Evolutionary conservation across 2,329 filamentous ascomycete species (phyloP), one percentile per base, ranked within the genome.

Genomic region (Davidsoniella virescens): DNA sequence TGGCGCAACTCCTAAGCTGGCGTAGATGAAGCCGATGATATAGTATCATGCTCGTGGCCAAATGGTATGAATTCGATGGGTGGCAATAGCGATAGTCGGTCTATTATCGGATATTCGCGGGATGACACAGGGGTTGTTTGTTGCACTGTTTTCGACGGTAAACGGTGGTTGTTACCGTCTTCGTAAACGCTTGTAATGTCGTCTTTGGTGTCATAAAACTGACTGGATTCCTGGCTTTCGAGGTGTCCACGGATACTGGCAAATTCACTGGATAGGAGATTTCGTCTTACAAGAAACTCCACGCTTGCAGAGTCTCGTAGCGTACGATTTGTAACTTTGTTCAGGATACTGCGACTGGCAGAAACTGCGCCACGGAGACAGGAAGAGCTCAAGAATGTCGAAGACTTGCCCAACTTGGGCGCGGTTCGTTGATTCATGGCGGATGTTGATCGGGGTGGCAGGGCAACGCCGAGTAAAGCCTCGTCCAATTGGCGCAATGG

Each of bases 241-340:
- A 39, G 25, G 16, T 20, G 23, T 16, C 29, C 44, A 9, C 37
- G 18, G 14, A 16, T 38, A 12, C 18, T 33, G 23, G 45, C 33
- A 26, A 26, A 39, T 17, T 43, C 16, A 3, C 8, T 29, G 16
- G 45, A 38, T 36, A 52, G 39, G 26, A 48, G 12, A 20, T 26
- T 52, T 38, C 29, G 39, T 36, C 29, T 44, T 20, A 39, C 29
- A 26, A 52, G 45, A 37, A 43, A 47, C 33, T 47, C 51, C 26
- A 52, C 51, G 51, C 51, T 52, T 49, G 43, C 45, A 26, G 51
- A 50, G 29, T 17, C 23, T 29, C 16, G 20, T 45, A 14, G 23
- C 8, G 10, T 12, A 25, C 25, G 25, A 5, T 14, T 9, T 17
- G 47, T 3, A 16, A 20, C 23, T 14, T n/a, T 36, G 33, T 52